These are phyloP conservation scores for Pseudocercospora crystallina DNA, from an alignment of 2,329 filamentous ascomycete species.

Conservation along the genomic window DNA sequence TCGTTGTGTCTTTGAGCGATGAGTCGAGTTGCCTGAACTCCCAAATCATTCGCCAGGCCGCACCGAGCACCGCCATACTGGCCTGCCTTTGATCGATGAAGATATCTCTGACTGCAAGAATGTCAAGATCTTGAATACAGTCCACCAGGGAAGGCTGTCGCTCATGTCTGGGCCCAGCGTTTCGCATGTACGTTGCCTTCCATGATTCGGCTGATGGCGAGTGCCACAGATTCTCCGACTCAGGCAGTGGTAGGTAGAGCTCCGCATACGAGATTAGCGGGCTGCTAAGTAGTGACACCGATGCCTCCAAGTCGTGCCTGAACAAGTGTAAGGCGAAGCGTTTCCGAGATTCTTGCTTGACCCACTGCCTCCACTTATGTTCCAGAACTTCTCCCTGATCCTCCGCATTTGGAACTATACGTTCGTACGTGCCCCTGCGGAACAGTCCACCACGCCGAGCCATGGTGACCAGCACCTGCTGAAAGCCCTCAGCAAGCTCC, in stretches of 20 bases:
- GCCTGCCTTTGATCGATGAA: slow-evolving; percentile 59
- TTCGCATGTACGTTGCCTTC: slow-evolving; percentile 59
- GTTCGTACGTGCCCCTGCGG: slow-evolving; percentile 45
- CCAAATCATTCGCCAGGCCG: slow-evolving; percentile 64
- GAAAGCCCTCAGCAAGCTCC: slow-evolving; percentile 60
- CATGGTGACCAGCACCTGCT: slow-evolving; percentile 55
- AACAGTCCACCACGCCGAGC: slow-evolving; percentile 59
- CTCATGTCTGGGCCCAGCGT: slow-evolving; percentile 37
- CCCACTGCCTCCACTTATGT: slow-evolving; percentile 66
- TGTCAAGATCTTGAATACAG: slow-evolving; percentile 57
- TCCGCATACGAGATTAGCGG: slow-evolving; percentile 69
- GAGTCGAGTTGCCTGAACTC: slow-evolving; percentile 64
- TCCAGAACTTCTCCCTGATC: slow-evolving; percentile 60
- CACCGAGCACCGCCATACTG: slow-evolving; percentile 62
- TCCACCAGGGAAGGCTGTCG: slow-evolving; percentile 56
- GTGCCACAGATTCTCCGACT: slow-evolving; percentile 63
- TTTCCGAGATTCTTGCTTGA: slow-evolving; percentile 65
- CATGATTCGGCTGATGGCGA: slow-evolving; percentile 64
- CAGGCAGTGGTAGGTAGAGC: slow-evolving; percentile 64
- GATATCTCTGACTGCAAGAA: slow-evolving; percentile 50
- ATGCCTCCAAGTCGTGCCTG: slow-evolving; percentile 64
- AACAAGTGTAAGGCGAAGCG: slow-evolving; percentile 67
- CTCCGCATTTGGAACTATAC: slow-evolving; percentile 51
- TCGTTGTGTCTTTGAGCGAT: slow-evolving; percentile 52
- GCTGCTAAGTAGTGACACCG: slow-evolving; percentile 65